Base-by-base conservation (phyloP, 2,329 filamentous ascomycete genomes). In the Trichoderma polysporum region DNA sequence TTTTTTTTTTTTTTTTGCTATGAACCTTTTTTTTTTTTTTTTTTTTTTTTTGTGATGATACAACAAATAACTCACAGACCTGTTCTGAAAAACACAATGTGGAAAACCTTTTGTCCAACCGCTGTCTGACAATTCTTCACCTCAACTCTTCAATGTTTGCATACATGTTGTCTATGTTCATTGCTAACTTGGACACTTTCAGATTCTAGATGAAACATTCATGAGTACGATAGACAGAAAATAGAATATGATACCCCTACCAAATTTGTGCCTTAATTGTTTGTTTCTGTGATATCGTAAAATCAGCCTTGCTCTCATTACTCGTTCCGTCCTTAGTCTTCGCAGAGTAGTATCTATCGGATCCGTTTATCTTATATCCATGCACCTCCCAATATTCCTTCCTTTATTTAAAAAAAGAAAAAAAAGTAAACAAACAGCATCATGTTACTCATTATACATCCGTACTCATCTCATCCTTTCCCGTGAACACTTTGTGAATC, bases 21-120 rank as follows among this genome's bases (percentile, higher is more conserved):
- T n/a, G n/a, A n/a, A n/a, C n/a, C n/a, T n/a, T n/a, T n/a, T n/a
- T n/a, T n/a, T n/a, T n/a, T n/a, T 66, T 35, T 39, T 68, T 29
- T 25, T 35, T 52, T 62, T 33, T 74, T 73, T 73, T 74, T 70
- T 68, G 87, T 92, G 91, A 92, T 91, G 89, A 92, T 82, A 85
- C 78, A 75, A 81, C 85, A 83, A 82, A 81, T 57, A 66, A 82
- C 86, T 90, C 90, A 92, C 90, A 92, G 90, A 93, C 90, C 90
- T 93, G 90, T 90, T 90, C 90, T 85, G 89, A 92, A 90, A 76
- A 49, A 53, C 76, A 74, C 74, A 71, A 84, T 92, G 89, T 91
- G 84, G 90, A 91, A 85, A 82, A 77, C 82, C 80, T 81, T 87
- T 71, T 87, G 88, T 89, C 88, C 90, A 92, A 92, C 89, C 90